These are phyloP conservation scores for Yamadazyma sp. DNA, from an alignment of 1,139 yeast species.

Conservation along the genomic window DNA sequence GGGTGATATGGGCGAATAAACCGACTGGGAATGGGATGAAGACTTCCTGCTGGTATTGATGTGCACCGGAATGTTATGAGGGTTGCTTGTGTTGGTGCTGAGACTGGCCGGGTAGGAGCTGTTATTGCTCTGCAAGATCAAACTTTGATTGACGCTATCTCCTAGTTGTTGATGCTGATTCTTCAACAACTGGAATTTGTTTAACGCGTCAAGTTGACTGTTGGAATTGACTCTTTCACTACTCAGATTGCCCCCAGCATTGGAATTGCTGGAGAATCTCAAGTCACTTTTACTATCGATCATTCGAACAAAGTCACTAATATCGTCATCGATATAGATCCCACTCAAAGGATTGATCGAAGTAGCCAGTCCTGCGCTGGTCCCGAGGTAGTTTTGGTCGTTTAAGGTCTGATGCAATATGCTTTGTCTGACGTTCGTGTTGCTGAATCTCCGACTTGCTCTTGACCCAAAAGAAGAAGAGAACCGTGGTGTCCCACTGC, in stretches of 20 bases:
- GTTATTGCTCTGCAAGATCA: conserved; percentile 26
- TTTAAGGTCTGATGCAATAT: conserved; percentile 24
- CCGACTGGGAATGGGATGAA: conserved; percentile 25
- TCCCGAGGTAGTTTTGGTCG: conserved; percentile 28
- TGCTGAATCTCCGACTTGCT: conserved; percentile 44
- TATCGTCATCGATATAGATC: conserved; percentile 61
- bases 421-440: conserved; percentile 35
- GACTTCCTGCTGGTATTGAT: conserved; percentile 25
- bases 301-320: conserved; percentile 77
- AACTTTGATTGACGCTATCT: conserved; percentile 51
- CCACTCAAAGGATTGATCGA: conserved; percentile 40
- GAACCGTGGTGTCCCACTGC: conserved; percentile 43
- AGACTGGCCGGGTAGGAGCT: conserved; percentile 7
- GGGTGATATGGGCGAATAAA: conserved; percentile 30
- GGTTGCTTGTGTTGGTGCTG: conserved; percentile 7
- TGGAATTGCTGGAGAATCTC: conserved; percentile 25
- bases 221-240: conserved; percentile 5
- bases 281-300: conserved; percentile 68
- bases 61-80: conserved; percentile 10
- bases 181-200: conserved; percentile 38
- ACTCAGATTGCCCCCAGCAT: conserved; percentile 1
- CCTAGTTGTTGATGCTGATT: conserved; percentile 48
- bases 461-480: conserved; percentile 60
- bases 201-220: conserved; percentile 28
- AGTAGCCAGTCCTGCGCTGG: conserved; percentile 41